Evolutionary conservation across 2,329 filamentous ascomycete genomes (phyloP).

Genomic region (Diaporthe nobilis): DNA sequence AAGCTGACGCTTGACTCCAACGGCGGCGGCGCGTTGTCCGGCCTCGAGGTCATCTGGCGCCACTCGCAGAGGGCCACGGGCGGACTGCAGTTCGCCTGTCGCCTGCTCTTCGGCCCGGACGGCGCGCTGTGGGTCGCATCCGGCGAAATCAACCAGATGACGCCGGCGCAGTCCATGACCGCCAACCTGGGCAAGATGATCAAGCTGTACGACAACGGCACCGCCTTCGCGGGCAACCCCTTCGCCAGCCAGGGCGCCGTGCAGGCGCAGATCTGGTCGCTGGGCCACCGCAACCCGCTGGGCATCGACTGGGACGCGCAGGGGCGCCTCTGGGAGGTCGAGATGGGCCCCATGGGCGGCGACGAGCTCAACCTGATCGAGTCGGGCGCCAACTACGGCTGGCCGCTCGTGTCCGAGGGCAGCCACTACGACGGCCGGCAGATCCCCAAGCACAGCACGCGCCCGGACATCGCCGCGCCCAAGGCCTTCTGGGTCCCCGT

Average conservation of each 20-base stretch:
- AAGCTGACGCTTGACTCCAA: constrained; percentile 49
- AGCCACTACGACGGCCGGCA: constrained; percentile 50
- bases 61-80: constrained; percentile 49
- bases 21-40: constrained; percentile 49
- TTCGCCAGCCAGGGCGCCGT: constrained; percentile 50
- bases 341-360: constrained; percentile 54
- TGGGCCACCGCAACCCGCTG: constrained; percentile 52
- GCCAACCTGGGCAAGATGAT: constrained; percentile 54
- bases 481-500: constrained; percentile 53
- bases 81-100: constrained; percentile 50
- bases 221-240: constrained; percentile 50
- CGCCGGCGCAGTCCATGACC: constrained; percentile 50
- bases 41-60: constrained; percentile 52
- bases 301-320: constrained; percentile 53
- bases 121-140: constrained; percentile 51
- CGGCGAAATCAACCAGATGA: constrained; percentile 52
- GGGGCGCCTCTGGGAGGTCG: constrained; percentile 53
- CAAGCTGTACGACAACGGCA: constrained; percentile 52
- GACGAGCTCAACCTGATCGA: constrained; percentile 54
- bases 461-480: constrained; percentile 50
- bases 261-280: constrained; percentile 51
- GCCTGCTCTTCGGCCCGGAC: constrained; percentile 51
- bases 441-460: constrained; percentile 51
- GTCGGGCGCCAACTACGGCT: constrained; percentile 52
- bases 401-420: constrained; percentile 52